Evolutionary conservation across 2,329 filamentous ascomycete species (phyloP), one percentile per base, ranked within the genome.

Genomic region (Ceratocystis cubensis): DNA sequence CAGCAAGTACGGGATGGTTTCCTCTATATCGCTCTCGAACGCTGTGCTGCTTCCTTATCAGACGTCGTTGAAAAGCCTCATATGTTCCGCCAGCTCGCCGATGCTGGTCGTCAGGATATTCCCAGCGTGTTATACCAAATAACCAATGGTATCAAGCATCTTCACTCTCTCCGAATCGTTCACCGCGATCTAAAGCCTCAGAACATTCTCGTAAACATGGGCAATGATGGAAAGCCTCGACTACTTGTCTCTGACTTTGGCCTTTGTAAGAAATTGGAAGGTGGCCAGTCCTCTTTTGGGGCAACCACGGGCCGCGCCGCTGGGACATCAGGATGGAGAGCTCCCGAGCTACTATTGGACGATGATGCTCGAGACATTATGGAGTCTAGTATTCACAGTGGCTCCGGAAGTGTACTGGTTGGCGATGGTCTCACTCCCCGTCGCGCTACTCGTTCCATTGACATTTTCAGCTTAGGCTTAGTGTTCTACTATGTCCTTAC

Each of bases 401-500:
- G 83, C 25, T 84, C 83, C 15, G 82, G 82, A 15, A 78, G 80
- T n/a, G 78, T 81, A n/a, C 77, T 83, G 4, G 79, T 82, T 7
- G 85, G 84, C 70, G 67, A 68, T 28, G 65, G 64, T 7, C 45
- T 64, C 10, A 63, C 46, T 15, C 72, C 72, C 61, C 87, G 91
- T 68, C 88, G 94, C 64, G 93, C 95, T 5, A 99, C 96, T 59
- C 88, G 94, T 59, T 90, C 94, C 7, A 96, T 97, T 69, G 94
- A 99, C 73, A 96, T 99, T 30, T 99, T 99, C 78, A 96, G 92
- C 0, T 82, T 99, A 45, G 94, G 94, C 1, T 88, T 96, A 65
- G 91, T 99, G n/a, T 99, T 96, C 79, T 97, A 92, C 78, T 99
- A 96, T 74, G 92, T 97, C n/a, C 81, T 99, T 68, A 96, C 93